These are phyloP conservation scores for Lactarius indigo DNA, from an alignment of 768 basidiomycete species.

Conservation along the genomic window DNA sequence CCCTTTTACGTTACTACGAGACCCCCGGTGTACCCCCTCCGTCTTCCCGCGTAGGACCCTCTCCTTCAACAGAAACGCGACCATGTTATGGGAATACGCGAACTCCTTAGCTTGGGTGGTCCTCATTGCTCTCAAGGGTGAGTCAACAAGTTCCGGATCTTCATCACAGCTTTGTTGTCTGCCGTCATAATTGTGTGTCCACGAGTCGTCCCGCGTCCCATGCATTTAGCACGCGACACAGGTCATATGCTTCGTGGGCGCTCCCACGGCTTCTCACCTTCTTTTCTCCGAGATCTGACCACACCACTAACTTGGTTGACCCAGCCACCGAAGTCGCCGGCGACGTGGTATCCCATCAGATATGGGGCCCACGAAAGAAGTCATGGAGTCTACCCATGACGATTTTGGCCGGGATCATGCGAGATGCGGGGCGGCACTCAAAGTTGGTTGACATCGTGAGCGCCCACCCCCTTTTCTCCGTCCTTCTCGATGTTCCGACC, in stretches of 20 bases:
- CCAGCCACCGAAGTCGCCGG: slow-evolving; percentile 46
- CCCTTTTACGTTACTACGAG: slow-evolving; percentile 45
- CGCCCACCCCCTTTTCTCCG: slow-evolving; percentile 17
- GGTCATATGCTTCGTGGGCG: slow-evolving; percentile 13
- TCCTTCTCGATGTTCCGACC: not conserved
- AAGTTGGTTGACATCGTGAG: slow-evolving; percentile 79
- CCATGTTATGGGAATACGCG: slow-evolving; percentile 58
- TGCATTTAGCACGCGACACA: slow-evolving; percentile 1
- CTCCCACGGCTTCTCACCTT: not conserved
- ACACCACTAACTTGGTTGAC: slow-evolving; percentile 33
- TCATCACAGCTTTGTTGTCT: not conserved
- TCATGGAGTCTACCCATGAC: slow-evolving; percentile 97
- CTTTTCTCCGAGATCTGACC: slow-evolving; percentile 20
- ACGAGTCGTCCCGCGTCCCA: not conserved
- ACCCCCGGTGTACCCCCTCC: slow-evolving; percentile 68
- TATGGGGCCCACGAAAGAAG: slow-evolving; percentile 85
- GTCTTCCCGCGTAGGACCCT: slow-evolving; percentile 67
- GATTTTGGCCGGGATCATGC: slow-evolving; percentile 77
- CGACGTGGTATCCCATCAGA: slow-evolving; percentile 72
- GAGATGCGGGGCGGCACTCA: slow-evolving; percentile 77
- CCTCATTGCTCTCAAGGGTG: slow-evolving; percentile 33
- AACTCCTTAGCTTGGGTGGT: slow-evolving; percentile 69
- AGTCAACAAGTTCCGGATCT: slow-evolving; percentile 2
- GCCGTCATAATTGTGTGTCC: not conserved
- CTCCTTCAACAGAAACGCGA: slow-evolving; percentile 57